Base-by-base conservation (phyloP, 495 filamentous ascomycete genomes). In the Neurospora sublineolata region DNA sequence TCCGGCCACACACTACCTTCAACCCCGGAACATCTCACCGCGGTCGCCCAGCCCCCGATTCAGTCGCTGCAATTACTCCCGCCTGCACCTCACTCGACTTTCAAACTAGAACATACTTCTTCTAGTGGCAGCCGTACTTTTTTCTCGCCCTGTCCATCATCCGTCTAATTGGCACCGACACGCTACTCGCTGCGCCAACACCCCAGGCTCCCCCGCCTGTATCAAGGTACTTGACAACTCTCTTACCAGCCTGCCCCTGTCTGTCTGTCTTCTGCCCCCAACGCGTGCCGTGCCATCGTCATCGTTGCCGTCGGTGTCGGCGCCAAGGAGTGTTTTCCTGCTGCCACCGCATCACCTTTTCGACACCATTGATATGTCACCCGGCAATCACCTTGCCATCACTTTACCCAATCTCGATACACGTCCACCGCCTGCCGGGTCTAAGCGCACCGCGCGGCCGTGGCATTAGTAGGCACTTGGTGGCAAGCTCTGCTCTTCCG, bases 391-490 rank as follows among this genome's bases (percentile, higher is more conserved):
- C 27, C 52, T 33, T 8, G 44, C 68, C 27, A 16, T 41, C 46
- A 41, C 23, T 40, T 71, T 68, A 39, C 42, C 46, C 52, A 23
- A 64, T 40, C 64, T 39, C 39, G n/a, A 46, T 68, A 23, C n/a
- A 33, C 52, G 52, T 70, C 68, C 71, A 71, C 71, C 72, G 71
- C 70, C 71, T 69, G 70, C 77, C 75, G 74, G 73, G 69, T 74
- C 67, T 77, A 79, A 74, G 74, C 77, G 74, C 72, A 74, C 60
- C 75, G 44, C 12, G 52, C 3, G 14, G 52, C 14, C 52, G 52
- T 60, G 52, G 52, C 52, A 60, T 14, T 60, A 7, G 14, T 16
- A 30, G 12, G 14, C 52, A 60, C 14, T 30, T 60, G 52, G 52
- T 60, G 52, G 52, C 52, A 60, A 60, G 52, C 52, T 60, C 12